Evolutionary conservation across 1,284 basidiomycete species (phyloP).

Genomic region (Marasmius sp.): DNA sequence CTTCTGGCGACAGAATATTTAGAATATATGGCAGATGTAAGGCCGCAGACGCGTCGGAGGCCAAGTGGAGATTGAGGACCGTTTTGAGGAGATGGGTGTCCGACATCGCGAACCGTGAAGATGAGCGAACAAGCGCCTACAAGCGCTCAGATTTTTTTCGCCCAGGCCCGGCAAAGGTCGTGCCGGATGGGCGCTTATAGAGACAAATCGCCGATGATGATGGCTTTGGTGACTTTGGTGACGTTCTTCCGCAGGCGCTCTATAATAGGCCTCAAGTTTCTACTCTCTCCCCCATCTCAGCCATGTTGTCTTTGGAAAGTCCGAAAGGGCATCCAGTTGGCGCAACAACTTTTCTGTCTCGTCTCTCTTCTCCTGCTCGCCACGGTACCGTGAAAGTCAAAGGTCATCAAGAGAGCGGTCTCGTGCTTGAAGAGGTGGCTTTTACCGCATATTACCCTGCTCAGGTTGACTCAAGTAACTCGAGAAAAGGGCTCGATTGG

Average conservation of each 20-base stretch:
- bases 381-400: conserved; percentile 43
- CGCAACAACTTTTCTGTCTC: conserved; percentile 49
- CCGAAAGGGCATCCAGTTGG: conserved; percentile 54
- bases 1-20: conserved; percentile 46
- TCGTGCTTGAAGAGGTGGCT: conserved; percentile 53
- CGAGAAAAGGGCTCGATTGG: conserved; percentile 49
- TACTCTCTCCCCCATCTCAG: not conserved
- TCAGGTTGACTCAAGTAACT: conserved; percentile 24
- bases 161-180: not conserved
- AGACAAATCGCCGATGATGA: too few relatives aligned
- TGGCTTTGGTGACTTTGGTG: too few relatives aligned
- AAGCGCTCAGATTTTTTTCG: not conserved
- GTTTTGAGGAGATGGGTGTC: conserved; percentile 54
- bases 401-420: conserved; percentile 33
- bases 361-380: conserved; percentile 34
- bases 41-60: conserved; percentile 61
- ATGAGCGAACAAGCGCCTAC: conserved; percentile 20
- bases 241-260: too few relatives aligned
- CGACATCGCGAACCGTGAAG: conserved; percentile 19
- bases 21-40: conserved; percentile 59
- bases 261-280: not conserved
- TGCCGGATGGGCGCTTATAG: too few relatives aligned
- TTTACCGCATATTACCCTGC: conserved; percentile 65
- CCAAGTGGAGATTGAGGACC: conserved; percentile 69
- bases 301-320: conserved; percentile 43